phyloP scores from a whole-genome alignment of 2,329 filamentous ascomycete genomes.

The Septoria petroselini region DNA sequence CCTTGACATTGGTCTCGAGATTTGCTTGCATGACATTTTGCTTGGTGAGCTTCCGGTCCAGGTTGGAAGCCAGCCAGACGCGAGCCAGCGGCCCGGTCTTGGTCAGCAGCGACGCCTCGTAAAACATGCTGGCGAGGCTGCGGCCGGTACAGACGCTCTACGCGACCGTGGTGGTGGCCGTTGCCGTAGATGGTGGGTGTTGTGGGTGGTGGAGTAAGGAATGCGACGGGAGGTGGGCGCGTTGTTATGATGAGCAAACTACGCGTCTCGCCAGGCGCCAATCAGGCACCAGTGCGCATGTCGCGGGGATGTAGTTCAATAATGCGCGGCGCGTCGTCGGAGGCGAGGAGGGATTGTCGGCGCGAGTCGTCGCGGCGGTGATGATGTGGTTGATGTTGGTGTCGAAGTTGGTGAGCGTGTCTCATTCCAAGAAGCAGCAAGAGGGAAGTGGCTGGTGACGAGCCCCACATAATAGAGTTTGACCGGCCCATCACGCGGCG shows the following conservation, averaged over 20 bases:
- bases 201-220: slow-evolving; percentile 8
- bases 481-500: no score
- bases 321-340: slow-evolving; percentile 3
- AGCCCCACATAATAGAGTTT: no score
- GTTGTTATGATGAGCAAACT: slow-evolving; percentile 23
- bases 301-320: no score
- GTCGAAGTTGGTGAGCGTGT: neutral
- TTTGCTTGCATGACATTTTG: slow-evolving; percentile 92
- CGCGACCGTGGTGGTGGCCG: slow-evolving; percentile 13
- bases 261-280: slow-evolving; percentile 14
- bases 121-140: slow-evolving; percentile 70
- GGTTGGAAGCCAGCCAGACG: slow-evolving; percentile 96
- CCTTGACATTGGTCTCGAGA: slow-evolving; percentile 89
- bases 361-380: slow-evolving; percentile 1
- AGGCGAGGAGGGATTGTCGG: neutral
- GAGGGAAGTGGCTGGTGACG: no score
- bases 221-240: slow-evolving; percentile 22
- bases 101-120: slow-evolving; percentile 90
- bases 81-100: slow-evolving; percentile 96
- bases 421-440: no score
- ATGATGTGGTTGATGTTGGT: slow-evolving; percentile 4
- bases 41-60: slow-evolving; percentile 98
- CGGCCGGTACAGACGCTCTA: slow-evolving; percentile 10
- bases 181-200: neutral
- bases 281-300: slow-evolving; percentile 14